A percentile compares a stretch with the other conserved stretches of the same genome.
These are phyloP conservation scores for Zygnema circumcarinatum DNA, from an alignment of 139 green algal species.

Conservation along the genomic window DNA sequence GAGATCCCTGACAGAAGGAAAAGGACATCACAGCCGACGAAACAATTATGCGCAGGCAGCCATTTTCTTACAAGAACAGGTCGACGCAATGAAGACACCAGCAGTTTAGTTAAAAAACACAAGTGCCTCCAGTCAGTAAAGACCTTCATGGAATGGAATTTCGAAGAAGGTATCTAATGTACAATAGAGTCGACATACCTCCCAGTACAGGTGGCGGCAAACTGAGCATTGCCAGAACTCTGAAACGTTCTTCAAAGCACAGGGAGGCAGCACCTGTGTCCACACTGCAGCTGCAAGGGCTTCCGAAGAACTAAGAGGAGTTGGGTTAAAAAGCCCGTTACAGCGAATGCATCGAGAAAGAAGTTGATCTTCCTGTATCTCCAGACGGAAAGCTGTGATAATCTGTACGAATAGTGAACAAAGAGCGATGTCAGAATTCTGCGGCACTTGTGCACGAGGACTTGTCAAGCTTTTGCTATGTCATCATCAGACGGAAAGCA, in stretches of 20 bases:
- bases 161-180: background rate
- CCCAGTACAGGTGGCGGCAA: slow-evolving; percentile 53
- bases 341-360: slow-evolving; percentile 48
- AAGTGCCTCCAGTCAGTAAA: background rate
- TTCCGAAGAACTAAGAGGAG: background rate
- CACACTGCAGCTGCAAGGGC: slow-evolving; percentile 10
- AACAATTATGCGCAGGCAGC: background rate
- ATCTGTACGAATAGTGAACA: background rate
- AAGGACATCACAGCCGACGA: background rate
- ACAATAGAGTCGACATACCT: slow-evolving; percentile 28
- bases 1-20: slow-evolving; percentile 23
- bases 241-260: slow-evolving; percentile 7
- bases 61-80: background rate
- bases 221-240: slow-evolving; percentile 55
- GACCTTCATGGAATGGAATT: background rate
- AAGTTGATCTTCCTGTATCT: background rate
- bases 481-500: no score
- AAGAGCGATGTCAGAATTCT: no score
- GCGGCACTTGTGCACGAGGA: no score
- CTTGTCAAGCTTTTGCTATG: no score
- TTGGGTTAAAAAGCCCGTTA: slow-evolving; percentile 38
- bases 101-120: background rate
- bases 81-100: background rate
- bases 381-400: slow-evolving; percentile 15
- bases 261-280: slow-evolving; percentile 32